Percentiles rank a stretch among this genome's conserved stretches.
Evolutionary conservation across 371 early-diverging fungal genomes (phyloP).

Genomic region (Mortierella sp.): DNA sequence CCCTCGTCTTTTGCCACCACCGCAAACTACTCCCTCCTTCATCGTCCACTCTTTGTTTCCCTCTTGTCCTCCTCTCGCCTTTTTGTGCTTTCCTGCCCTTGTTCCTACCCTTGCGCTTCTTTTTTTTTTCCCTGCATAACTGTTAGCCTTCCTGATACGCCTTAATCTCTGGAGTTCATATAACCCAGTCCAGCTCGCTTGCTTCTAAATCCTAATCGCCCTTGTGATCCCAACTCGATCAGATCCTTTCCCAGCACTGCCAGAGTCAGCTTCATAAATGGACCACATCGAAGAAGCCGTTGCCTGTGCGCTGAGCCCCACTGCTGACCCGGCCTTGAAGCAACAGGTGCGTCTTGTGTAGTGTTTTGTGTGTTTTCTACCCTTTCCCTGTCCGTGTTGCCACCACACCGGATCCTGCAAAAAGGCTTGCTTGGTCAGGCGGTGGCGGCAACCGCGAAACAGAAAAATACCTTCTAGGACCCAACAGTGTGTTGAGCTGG

Average conservation of each 20-base stretch:
- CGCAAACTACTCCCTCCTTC: background rate
- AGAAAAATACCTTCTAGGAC: background rate
- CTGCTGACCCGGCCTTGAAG: conserved; percentile 74
- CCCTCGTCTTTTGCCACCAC: background rate
- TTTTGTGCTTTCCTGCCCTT: conserved; percentile 8
- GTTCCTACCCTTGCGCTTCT: background rate
- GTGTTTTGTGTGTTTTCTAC: background rate
- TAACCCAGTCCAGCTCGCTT: background rate
- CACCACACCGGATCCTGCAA: background rate
- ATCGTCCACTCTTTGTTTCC: background rate
- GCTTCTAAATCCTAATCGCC: background rate
- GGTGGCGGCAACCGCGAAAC: background rate
- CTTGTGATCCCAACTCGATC: background rate
- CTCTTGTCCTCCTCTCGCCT: background rate
- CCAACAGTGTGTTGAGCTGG: background rate
- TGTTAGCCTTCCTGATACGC: background rate
- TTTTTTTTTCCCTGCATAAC: conserved; percentile 1
- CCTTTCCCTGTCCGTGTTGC: background rate
- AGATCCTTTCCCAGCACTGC: background rate
- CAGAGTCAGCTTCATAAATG: conserved; percentile 55
- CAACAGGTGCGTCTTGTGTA: conserved; percentile 70
- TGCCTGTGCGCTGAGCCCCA: conserved; percentile 80
- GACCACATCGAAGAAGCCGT: conserved; percentile 89
- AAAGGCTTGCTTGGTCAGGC: background rate
- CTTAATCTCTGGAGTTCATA: background rate